Conservation (phyloP, 768 basidiomycete genomes). For the Boletus insuetus region DNA sequence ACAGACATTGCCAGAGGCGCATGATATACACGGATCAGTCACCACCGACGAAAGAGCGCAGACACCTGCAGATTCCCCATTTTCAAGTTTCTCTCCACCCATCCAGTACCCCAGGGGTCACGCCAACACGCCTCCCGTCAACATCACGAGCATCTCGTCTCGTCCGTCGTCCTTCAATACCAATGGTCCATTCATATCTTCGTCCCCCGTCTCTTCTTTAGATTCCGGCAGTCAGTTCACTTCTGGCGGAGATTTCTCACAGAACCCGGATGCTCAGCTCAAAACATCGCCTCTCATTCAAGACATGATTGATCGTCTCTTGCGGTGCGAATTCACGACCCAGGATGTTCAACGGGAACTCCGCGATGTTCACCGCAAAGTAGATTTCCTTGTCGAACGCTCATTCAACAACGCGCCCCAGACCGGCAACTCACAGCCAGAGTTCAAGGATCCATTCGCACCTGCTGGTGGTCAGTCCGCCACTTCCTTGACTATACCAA, state of each 20-base stretch:
- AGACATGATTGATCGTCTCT: slow-evolving; percentile 72
- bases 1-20: slow-evolving; percentile 54
- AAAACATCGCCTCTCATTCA: slow-evolving; percentile 72
- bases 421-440: slow-evolving; percentile 47
- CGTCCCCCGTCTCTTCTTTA: slow-evolving; percentile 76
- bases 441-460: slow-evolving; percentile 83
- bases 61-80: slow-evolving; percentile 30
- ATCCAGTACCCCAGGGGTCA: slow-evolving; percentile 39
- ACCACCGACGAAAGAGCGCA: slow-evolving; percentile 26
- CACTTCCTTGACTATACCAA: slow-evolving; percentile 42
- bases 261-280: slow-evolving; percentile 68
- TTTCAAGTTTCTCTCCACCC: slow-evolving; percentile 40
- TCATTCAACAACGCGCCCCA: slow-evolving; percentile 37
- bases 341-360: slow-evolving; percentile 75
- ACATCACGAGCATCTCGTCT: slow-evolving; percentile 30
- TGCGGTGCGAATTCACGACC: slow-evolving; percentile 65
- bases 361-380: slow-evolving; percentile 71
- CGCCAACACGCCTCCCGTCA: slow-evolving; percentile 47
- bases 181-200: slow-evolving; percentile 50
- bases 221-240: slow-evolving; percentile 69
- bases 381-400: slow-evolving; percentile 72
- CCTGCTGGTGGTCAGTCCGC: slow-evolving; percentile 34
- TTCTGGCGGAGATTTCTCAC: slow-evolving; percentile 43
- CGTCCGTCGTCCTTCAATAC: slow-evolving; percentile 44
- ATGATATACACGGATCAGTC: slow-evolving; percentile 44